Evolutionary conservation across 2,329 filamentous ascomycete species (phyloP).

Genomic region (Aaosphaeria pasadenensis): DNA sequence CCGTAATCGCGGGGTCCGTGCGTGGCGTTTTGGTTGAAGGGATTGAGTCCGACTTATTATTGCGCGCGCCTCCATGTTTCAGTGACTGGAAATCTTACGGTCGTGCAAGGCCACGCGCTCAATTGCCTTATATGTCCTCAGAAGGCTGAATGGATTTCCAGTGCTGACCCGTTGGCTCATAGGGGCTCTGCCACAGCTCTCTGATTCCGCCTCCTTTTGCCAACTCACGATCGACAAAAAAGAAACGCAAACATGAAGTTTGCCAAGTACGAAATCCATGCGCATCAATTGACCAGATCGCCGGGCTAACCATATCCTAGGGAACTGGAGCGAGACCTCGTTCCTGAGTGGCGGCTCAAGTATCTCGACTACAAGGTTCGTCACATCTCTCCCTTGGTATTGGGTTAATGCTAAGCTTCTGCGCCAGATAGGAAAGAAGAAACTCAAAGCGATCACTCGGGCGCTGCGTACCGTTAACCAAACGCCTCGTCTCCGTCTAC

Average conservation of each 20-base stretch:
- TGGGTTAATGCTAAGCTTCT: neutral
- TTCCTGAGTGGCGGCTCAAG: slow-evolving; percentile 92
- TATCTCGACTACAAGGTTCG: slow-evolving; percentile 88
- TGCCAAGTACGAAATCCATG: slow-evolving; percentile 50
- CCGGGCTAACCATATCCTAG: slow-evolving; percentile 29
- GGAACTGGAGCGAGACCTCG: slow-evolving; percentile 81
- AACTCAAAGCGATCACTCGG: slow-evolving; percentile 76
- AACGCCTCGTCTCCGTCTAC: slow-evolving; percentile 44
- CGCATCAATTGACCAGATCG: neutral
- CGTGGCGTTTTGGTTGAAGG: too few species aligned
- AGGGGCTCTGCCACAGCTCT: too few species aligned
- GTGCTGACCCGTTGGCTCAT: too few species aligned
- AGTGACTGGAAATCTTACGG: too few species aligned
- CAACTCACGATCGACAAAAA: slow-evolving; percentile 33
- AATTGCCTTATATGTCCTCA: too few species aligned
- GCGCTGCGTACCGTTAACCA: slow-evolving; percentile 63
- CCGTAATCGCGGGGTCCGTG: too few species aligned
- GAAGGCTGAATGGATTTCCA: too few species aligned
- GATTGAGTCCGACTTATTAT: too few species aligned
- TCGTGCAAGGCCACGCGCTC: too few species aligned
- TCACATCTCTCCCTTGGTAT: slow-evolving; percentile 1
- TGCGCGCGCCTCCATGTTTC: too few species aligned
- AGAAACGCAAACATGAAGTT: slow-evolving; percentile 57
- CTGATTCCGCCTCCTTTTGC: neutral
- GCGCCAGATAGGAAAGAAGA: slow-evolving; percentile 73